Conservation (phyloP, 2,329 filamentous ascomycete species). For the Pestalotiopsis sp. region DNA sequence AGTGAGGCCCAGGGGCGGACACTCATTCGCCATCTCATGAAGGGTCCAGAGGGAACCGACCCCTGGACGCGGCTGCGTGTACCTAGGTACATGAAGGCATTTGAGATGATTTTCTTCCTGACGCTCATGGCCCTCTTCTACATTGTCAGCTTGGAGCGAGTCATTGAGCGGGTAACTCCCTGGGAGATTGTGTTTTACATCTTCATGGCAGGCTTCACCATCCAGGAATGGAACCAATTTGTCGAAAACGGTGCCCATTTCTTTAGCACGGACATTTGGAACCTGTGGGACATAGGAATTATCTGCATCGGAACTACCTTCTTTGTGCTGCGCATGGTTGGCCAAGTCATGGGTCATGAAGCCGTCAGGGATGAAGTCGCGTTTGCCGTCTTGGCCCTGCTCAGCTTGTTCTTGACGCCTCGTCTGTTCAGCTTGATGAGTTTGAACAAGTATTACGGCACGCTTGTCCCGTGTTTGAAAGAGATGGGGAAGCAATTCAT, state of each 20-base stretch:
- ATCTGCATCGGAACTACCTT: neutral
- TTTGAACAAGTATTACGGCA: constrained; percentile 5
- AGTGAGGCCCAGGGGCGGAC: neutral
- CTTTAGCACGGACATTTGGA: constrained; percentile 4
- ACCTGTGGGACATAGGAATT: neutral
- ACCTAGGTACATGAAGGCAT: constrained; percentile 4
- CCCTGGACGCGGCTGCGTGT: constrained; percentile 1
- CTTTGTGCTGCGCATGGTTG: constrained; percentile 5
- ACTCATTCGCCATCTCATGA: neutral
- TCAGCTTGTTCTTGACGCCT: neutral
- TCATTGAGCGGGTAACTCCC: neutral
- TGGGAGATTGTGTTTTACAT: constrained; percentile 1
- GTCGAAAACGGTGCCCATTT: neutral
- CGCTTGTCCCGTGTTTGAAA: neutral
- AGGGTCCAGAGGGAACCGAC: neutral
- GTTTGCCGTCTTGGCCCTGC: neutral
- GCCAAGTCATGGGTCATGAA: neutral
- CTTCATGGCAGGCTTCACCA: neutral
- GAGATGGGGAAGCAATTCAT: constrained; percentile 4
- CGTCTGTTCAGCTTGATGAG: neutral
- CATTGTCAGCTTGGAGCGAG: neutral
- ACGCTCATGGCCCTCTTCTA: neutral
- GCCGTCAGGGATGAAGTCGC: neutral
- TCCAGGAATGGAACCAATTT: neutral
- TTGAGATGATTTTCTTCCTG: constrained; percentile 4